Evolutionary conservation across 257 asterid species (phyloP).

Genomic region (Solanum sejunctum): DNA sequence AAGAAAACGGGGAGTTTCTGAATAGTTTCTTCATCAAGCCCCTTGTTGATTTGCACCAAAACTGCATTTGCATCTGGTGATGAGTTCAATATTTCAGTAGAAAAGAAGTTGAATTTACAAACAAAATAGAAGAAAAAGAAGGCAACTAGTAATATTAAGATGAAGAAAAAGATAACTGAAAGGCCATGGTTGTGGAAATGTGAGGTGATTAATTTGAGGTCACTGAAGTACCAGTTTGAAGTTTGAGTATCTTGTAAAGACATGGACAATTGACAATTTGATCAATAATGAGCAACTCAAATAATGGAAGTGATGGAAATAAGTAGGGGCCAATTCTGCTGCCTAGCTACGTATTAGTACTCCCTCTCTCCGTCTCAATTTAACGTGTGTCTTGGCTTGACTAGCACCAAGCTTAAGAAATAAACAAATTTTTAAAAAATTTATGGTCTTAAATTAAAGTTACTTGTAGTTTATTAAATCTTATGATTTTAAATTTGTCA

Average conservation of each 20-base stretch:
- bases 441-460: neutral
- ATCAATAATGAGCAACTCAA: neutral
- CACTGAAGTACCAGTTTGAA: neutral
- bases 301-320: neutral
- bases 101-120: neutral
- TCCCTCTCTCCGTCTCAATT: neutral
- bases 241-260: neutral
- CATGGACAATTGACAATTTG: neutral
- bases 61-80: neutral
- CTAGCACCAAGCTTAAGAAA: neutral
- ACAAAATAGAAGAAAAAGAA: neutral
- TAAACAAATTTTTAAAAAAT: neutral
- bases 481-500: neutral
- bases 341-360: neutral
- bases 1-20: slow-evolving; percentile 2
- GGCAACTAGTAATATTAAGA: neutral
- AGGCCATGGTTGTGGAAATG: neutral
- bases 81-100: neutral
- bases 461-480: too few species aligned
- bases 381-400: neutral
- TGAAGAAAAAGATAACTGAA: neutral
- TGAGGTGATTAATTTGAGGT: neutral
- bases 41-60: neutral
- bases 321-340: neutral
- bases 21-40: slow-evolving; percentile 11